Base-by-base conservation (phyloP, 331 rosid genomes). In the Pyracantha coccinea region DNA sequence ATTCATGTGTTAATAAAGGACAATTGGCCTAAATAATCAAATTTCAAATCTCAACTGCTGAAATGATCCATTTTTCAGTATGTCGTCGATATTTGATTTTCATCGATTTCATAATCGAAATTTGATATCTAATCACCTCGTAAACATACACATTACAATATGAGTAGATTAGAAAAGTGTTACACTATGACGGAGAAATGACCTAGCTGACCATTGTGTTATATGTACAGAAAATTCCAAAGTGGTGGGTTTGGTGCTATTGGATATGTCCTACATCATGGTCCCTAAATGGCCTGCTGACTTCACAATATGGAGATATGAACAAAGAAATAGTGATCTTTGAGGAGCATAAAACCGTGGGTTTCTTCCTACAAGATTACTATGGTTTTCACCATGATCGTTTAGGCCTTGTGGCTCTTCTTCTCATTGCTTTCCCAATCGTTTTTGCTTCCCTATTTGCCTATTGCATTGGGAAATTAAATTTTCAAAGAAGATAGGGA, bases 191-290 rank as follows among this genome's bases (percentile, higher is more conserved):
- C 63, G 13, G 14, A 0, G 6, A 55, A 9, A 38, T 47, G 19
- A 50, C 55, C 55, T 4, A 16, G 16, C 32, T 13, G 32, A 23
- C 9, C 4, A 60, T 2, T 5, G 1, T 60, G 31, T 60, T 24
- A 15, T 60, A 23, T 14, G 35, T 67, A 3, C 96, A 94, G 99
- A 85, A 89, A 86, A 92, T 94, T 81, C 99, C 99, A 25, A 88
- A 88, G 78, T 94, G 96, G 96, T 94, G 99, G 99, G 41, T 84
- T 55, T 94, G 97, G 99, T 66, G 87, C 80, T 92, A 88, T 76
- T 92, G 89, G 82, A 75, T 90, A 23, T 81, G 82, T 52, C 96
- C 97, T 20, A 90, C 96, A 76, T 81, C 97, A 32, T 94, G 99
- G 99, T 89, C 92, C 62, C 60, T 92, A 74, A 89, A 94, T 77